Base-by-base conservation (phyloP, 176 grass and related monocot species). In the Tillandsia fasciculata region DNA sequence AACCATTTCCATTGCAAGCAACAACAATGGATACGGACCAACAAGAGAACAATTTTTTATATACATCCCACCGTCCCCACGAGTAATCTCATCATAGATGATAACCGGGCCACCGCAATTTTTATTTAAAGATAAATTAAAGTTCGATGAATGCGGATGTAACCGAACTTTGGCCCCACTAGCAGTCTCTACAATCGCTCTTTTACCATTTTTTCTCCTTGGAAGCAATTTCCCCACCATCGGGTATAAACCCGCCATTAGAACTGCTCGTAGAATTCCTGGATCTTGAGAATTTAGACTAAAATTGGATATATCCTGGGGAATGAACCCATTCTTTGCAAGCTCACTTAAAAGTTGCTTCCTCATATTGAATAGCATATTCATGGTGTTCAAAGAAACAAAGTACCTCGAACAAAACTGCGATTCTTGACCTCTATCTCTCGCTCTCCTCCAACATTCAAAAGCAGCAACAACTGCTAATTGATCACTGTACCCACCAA, bases 401-500 rank as follows among this genome's bases (percentile, higher is more conserved):
- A 90, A 99, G 85, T 99, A 93, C 77, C 59, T 77, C 23, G 77
- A 29, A 79, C 94, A 99, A 74, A 99, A 99, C 27, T 82, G 70
- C 73, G 79, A 70, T 76, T 93, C 79, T 83, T 83, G 86, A n/a
- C 89, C 89, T 48, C 75, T 93, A 24, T 82, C 84, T 81, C 83
- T 99, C 50, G 94, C 94, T 76, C 64, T 24, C 48, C 78, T 92
- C 87, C 94, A 99, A 77, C 89, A 88, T 49, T 99, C 87, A 64
- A 87, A 93, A 70, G 89, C 94, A 49, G 86, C 94, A 71, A 93
- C 87, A 71, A 99, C 79, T 52, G 94, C 87, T 59, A 93, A 82
- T 52, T 99, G 89, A 49, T 99, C 94, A 49, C 89, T 93, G 79
- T 78, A 93, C 9, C 94, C 94, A 67, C 94, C 94, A 86, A 90